A percentile compares a stretch with the other conserved stretches of the same genome.
Conservation (phyloP, 2,329 filamentous ascomycete species). For the Aspergillus fischeri region DNA sequence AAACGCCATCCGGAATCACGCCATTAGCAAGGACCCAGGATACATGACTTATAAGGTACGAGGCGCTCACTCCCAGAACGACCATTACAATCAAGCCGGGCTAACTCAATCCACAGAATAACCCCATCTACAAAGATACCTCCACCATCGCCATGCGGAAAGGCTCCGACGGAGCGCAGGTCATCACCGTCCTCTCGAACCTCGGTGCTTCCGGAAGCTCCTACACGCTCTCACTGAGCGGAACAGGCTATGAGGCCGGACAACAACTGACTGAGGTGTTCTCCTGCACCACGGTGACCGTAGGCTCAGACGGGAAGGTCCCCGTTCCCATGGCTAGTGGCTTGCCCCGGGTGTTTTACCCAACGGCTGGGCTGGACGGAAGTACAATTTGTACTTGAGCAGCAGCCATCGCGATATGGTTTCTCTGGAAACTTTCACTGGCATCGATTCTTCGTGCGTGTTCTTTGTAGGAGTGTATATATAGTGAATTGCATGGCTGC, state of each 20-base stretch:
- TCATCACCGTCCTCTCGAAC: conserved; percentile 41
- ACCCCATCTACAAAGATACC: conserved; percentile 42
- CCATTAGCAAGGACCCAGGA: conserved; percentile 31
- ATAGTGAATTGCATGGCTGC: background rate
- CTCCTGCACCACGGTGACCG: conserved; percentile 41
- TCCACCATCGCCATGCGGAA: conserved; percentile 44
- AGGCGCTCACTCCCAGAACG: background rate
- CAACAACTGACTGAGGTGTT: conserved; percentile 24
- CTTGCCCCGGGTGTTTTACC: conserved; percentile 38
- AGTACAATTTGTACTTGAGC: conserved; percentile 10
- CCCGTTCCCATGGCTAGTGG: conserved; percentile 42
- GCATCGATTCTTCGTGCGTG: too few species aligned
- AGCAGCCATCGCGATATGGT: background rate
- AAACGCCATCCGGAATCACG: conserved; percentile 50
- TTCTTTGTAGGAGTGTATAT: too few species aligned
- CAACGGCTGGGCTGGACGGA: conserved; percentile 6
- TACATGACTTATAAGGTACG: conserved; percentile 40
- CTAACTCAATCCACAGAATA: conserved; percentile 21
- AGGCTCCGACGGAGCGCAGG: conserved; percentile 37
- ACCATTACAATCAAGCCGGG: background rate
- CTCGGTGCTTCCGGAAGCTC: conserved; percentile 30
- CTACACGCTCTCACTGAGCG: conserved; percentile 23
- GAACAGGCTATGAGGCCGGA: conserved; percentile 23
- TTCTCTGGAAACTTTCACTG: too few species aligned
- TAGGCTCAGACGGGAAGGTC: conserved; percentile 42